phyloP scores from a whole-genome alignment of 1,284 basidiomycete species.

The Cerioporus squamosus region DNA sequence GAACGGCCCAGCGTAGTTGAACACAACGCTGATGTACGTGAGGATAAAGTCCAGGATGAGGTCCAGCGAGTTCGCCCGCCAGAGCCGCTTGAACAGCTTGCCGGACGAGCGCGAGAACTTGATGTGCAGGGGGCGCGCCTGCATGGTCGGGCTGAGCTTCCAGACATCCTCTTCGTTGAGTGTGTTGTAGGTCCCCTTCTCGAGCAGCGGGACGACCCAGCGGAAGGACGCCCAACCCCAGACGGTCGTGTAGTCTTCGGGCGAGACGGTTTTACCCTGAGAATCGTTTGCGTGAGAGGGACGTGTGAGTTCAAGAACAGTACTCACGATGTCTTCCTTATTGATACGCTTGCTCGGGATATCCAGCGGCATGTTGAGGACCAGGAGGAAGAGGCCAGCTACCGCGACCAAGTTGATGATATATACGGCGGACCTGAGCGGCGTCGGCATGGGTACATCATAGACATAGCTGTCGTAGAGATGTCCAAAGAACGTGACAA shows the following conservation, averaged over 20 bases:
- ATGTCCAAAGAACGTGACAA: conserved; percentile 51
- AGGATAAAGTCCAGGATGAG: conserved; percentile 69
- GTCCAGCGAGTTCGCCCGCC: conserved; percentile 75
- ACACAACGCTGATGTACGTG: conserved; percentile 65
- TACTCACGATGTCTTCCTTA: conserved; percentile 56
- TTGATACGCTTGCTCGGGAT: conserved; percentile 54
- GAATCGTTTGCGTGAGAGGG: background rate
- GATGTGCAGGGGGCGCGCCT: conserved; percentile 67
- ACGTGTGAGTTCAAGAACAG: background rate
- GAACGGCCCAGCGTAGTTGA: conserved; percentile 74
- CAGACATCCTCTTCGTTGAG: conserved; percentile 77
- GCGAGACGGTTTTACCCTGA: conserved; percentile 57
- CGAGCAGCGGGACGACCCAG: conserved; percentile 77
- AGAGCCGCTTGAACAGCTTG: conserved; percentile 67
- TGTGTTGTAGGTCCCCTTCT: conserved; percentile 61
- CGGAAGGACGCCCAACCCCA: conserved; percentile 81
- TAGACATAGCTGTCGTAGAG: conserved; percentile 50
- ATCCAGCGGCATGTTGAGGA: conserved; percentile 61
- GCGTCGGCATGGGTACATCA: conserved; percentile 41
- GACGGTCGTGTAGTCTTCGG: conserved; percentile 80
- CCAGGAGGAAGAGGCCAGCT: conserved; percentile 44
- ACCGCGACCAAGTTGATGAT: conserved; percentile 48
- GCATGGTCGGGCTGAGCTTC: conserved; percentile 68
- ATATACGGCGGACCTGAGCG: conserved; percentile 36
- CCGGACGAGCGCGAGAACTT: conserved; percentile 53